Evolutionary conservation across 78 protist genomes (phyloP).

Genomic region (Dictyostelium purpureum): DNA sequence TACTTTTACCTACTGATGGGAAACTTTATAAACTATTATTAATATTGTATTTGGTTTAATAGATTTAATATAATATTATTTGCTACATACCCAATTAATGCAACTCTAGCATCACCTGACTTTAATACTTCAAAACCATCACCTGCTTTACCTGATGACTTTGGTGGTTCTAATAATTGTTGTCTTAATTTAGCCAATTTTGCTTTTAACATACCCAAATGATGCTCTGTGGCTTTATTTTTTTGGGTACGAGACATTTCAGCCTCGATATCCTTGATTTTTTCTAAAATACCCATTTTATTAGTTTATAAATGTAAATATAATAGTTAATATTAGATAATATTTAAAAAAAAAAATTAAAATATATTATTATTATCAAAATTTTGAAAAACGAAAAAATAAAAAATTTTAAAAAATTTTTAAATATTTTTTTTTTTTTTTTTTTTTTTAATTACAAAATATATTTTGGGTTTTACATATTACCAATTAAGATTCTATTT

Average conservation of each 20-base stretch:
- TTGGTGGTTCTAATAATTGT: conserved; percentile 77
- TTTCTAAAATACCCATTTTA: conserved; percentile 76
- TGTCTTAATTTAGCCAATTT: conserved; percentile 90
- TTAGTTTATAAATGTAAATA: no score
- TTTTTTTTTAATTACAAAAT: no score
- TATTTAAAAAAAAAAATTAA: no score
- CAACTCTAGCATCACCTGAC: conserved; percentile 95
- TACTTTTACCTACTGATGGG: conserved; percentile 98
- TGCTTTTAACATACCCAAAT: conserved; percentile 95
- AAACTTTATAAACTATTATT: conserved; percentile 22
- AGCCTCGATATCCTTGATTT: conserved; percentile 82
- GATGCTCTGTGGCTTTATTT: conserved; percentile 95
- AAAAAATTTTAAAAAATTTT: no score
- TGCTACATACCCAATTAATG: conserved; percentile 92
- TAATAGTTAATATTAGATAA: no score
- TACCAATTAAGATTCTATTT: no score
- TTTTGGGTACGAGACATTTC: conserved; percentile 98
- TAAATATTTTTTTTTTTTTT: no score
- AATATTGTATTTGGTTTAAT: background rate
- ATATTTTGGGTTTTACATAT: no score
- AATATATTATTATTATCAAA: no score
- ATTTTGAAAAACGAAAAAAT: no score
- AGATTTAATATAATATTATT: background rate
- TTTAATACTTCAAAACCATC: conserved; percentile 95
- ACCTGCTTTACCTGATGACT: conserved; percentile 68